A percentile compares a stretch with the other conserved stretches of the same genome.
These are phyloP conservation scores for Stipa capillata DNA, from an alignment of 176 grass and related monocot genomes.

Conservation along the genomic window DNA sequence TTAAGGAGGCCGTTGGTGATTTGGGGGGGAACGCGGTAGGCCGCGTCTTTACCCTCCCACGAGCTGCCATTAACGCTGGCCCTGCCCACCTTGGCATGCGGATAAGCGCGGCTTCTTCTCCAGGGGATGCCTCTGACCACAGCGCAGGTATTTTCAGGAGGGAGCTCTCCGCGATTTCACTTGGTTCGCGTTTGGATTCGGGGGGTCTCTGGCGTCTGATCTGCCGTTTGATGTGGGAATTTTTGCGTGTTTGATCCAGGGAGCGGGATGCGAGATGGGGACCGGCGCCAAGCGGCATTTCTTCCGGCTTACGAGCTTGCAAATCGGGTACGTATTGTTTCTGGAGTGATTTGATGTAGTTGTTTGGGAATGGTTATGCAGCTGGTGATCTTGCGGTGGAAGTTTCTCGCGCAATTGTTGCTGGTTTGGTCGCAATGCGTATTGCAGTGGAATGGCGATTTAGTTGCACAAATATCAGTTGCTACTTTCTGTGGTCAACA, in stretches of 20 bases:
- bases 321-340: conserved; percentile 55
- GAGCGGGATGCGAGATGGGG: conserved; percentile 24
- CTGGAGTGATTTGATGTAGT: background rate
- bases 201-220: background rate
- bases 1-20: conserved; percentile 18
- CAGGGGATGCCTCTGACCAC: conserved; percentile 41
- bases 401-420: background rate
- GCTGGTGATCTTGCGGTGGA: background rate
- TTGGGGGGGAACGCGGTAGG: background rate
- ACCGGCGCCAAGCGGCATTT: conserved; percentile 46
- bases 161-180: background rate
- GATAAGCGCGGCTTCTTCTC: conserved; percentile 15
- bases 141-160: conserved; percentile 22
- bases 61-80: conserved; percentile 34
- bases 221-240: conserved; percentile 12
- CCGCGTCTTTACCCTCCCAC: conserved; percentile 9
- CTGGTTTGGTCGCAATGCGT: background rate
- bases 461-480: background rate
- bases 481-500: background rate
- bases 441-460: background rate
- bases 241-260: background rate
- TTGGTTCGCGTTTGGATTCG: background rate
- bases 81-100: conserved; percentile 19
- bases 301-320: conserved; percentile 83
- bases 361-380: background rate